Base-by-base conservation (phyloP, 2,329 filamentous ascomycete genomes). In the Sarocladium oryzae region DNA sequence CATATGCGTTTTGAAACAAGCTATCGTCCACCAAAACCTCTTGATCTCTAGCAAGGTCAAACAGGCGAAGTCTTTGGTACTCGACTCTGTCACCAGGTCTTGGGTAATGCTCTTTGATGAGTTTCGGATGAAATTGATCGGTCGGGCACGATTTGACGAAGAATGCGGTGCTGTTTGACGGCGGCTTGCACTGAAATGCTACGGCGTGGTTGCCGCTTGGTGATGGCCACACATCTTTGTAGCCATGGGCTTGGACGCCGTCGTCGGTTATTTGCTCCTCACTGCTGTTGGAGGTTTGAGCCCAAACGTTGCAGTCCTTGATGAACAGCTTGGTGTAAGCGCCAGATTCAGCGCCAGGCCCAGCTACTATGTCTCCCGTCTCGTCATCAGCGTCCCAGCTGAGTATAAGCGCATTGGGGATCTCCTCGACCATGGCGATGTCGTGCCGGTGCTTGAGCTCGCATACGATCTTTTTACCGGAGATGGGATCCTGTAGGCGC, bases 121-220 rank as follows among this genome's bases (percentile, higher is more conserved):
- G 37, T 18, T 63, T 62, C 2, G 63, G 62, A 49, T 61, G 53
- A 26, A 63, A 38, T 35, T 60, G 63, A 30, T 64, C 62, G 2
- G 55, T 46, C 3, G 63, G 63, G 3, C 53, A 56, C 9, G 61
- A 63, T 33, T 64, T 60, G 18, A 63, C 48, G 1, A 62, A 3
- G 49, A 49, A 37, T 54, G 57, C 35, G 16, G 35, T 8, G 16
- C 0, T 58, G 53, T 43, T 60, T 52, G 35, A 45, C 28, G 2
- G 58, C 52, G 4, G 45, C 54, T 21, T 60, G 35, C 35, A 62
- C 30, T 64, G 62, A 55, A 58, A 63, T 10, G 52, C 60, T 15
- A 60, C 41, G 4, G 33, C 56, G 26, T 55, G 52, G 4, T 50
- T 37, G 3, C 46, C 48, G 33, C 55, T 30, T n/a, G 56, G 53